Base-by-base conservation (phyloP, 352 stramenopile genomes). In the Thalassiosira hispida region DNA sequence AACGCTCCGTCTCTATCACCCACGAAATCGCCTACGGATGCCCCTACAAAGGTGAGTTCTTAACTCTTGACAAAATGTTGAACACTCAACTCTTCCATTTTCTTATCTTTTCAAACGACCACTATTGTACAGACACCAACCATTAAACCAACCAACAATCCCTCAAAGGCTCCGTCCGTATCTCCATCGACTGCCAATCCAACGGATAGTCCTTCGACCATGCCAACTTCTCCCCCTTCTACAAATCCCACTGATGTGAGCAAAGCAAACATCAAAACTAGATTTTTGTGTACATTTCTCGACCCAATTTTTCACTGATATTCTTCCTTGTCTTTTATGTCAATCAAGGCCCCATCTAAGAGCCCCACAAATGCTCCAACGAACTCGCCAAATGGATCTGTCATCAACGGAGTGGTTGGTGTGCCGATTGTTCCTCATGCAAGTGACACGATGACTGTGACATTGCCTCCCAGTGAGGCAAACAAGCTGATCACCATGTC, bases 401-500 rank as follows among this genome's bases (percentile, higher is more conserved):
- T 44, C 33, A 52, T 61, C 12, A 59, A 35, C 60, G 65, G 52
- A 35, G 18, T 33, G 52, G 59, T 74, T 49, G 65, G 22, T 60
- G 40, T 56, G 29, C 65, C 33, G 0, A 66, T 74, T 25, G 22
- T 66, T 74, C 65, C 65, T n/a, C 25, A 57, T 20, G 11, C 65
- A 20, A 49, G 9, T 18, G 18, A 25, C 65, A 14, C 47, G 0
- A 22, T 65, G 35, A 59, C 44, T 35, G 65, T 74, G 12, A 27
- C 27, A 33, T 49, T 74, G 65, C 65, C 65, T n/a, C 53, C 20
- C 31, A 66, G 65, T 35, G 18, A 46, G 2, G 14, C 20, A 20
- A 59, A 49, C 20, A 40, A 38, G 18, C n/a, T 74, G 23, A 63
- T 74, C 12, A 74, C 53, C 44, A 23, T 74, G 12, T 74, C 65